A percentile compares a stretch with the other conserved stretches of the same genome.
Conservation (phyloP, 225 moss, liverwort and hornwort genomes). For the Ulota crispa region DNA sequence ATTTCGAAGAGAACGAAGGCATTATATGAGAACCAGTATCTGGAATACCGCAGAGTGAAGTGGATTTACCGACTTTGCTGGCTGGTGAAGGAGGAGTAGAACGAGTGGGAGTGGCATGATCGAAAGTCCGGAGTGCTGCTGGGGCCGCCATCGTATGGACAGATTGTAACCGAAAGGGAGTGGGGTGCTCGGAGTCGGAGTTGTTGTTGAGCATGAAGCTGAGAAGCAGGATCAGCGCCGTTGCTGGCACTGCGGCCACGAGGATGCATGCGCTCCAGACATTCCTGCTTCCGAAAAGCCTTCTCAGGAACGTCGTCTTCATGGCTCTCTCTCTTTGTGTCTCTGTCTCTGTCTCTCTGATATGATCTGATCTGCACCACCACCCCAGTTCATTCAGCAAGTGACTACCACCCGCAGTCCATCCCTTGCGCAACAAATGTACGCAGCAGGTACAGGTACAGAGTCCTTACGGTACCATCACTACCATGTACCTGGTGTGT, state of each 20-base stretch:
- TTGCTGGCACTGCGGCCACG: conserved; percentile 24
- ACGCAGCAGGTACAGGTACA: too few relatives aligned
- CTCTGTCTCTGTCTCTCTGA: too few relatives aligned
- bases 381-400: too few relatives aligned
- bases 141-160: background rate
- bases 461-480: too few relatives aligned
- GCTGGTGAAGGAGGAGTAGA: conserved; percentile 5
- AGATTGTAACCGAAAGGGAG: background rate
- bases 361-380: too few relatives aligned
- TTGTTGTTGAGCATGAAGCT: conserved; percentile 20
- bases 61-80: conserved; percentile 13
- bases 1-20: too few relatives aligned
- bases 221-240: conserved; percentile 23
- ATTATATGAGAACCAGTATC: background rate
- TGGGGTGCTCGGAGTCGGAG: background rate
- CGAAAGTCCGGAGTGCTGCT: background rate
- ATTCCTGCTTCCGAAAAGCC: conserved; percentile 4
- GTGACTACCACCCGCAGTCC: too few relatives aligned
- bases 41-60: background rate
- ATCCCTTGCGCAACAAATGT: too few relatives aligned
- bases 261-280: conserved; percentile 21
- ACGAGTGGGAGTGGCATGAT: background rate
- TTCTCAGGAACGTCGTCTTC: conserved; percentile 15
- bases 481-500: too few relatives aligned
- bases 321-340: background rate